phyloP scores from a whole-genome alignment of 164 flowering plant species.

The Annona cherimola region DNA sequence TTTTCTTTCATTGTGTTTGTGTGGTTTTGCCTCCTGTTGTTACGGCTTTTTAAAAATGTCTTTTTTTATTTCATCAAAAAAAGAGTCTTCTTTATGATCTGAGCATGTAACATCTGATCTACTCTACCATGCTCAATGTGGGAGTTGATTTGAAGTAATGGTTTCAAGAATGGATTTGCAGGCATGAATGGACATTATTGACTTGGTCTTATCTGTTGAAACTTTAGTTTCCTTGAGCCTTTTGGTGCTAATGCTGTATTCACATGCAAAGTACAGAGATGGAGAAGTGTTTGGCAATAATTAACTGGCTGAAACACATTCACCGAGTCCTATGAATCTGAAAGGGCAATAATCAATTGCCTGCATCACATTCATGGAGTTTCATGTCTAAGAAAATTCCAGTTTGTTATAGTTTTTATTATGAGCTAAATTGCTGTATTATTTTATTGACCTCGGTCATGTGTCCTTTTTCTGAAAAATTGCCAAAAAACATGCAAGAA shows the following conservation, averaged over 20 bases:
- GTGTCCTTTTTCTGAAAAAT: too few species aligned
- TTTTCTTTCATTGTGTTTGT: too few species aligned
- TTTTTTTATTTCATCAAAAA: too few species aligned
- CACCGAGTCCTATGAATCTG: not conserved
- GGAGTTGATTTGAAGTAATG: constrained; percentile 82
- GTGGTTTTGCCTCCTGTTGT: too few species aligned
- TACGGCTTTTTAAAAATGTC: too few species aligned
- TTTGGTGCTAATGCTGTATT: not conserved
- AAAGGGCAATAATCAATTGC: not conserved
- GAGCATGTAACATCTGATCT: not conserved
- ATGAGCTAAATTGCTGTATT: not conserved
- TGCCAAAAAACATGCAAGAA: not conserved
- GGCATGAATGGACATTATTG: constrained; percentile 65
- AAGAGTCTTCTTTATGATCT: not conserved
- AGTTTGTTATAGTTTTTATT: not conserved
- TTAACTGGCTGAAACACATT: not conserved
- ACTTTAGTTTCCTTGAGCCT: constrained; percentile 12
- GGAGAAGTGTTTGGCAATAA: not conserved
- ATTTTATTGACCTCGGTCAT: not conserved
- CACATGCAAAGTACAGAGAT: not conserved
- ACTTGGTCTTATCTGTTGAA: constrained; percentile 81
- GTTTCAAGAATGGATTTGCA: constrained; percentile 92
- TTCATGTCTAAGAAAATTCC: not conserved
- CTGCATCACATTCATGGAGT: not conserved
- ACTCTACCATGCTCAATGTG: constrained; percentile 22